phyloP scores from a whole-genome alignment of 2,329 filamentous ascomycete species.

The Fusarium sp. region DNA sequence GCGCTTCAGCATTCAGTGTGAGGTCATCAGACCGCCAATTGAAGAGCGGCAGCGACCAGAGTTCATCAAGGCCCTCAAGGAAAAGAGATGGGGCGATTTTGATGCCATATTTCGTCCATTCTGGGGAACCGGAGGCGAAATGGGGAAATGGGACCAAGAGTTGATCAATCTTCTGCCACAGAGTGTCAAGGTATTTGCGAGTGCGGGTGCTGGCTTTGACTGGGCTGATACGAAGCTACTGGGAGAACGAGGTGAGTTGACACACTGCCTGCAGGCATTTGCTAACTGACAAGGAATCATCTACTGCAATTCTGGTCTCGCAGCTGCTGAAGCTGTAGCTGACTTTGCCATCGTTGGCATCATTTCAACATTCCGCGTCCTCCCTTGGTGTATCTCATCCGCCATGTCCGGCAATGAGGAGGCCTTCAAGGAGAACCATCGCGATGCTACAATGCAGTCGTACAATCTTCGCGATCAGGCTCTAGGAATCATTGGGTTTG shows the following conservation, averaged over 20 bases:
- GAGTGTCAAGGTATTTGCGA: slow-evolving; percentile 70
- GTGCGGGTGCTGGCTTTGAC: slow-evolving; percentile 73
- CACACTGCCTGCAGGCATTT: neutral
- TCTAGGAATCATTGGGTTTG: slow-evolving; percentile 76
- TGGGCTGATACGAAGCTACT: slow-evolving; percentile 72
- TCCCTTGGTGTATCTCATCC: slow-evolving; percentile 71
- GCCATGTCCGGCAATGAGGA: slow-evolving; percentile 54
- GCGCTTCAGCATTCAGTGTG: slow-evolving; percentile 56
- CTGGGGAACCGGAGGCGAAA: slow-evolving; percentile 72
- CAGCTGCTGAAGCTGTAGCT: slow-evolving; percentile 77
- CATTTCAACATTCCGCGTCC: slow-evolving; percentile 74
- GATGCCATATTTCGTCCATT: slow-evolving; percentile 67
- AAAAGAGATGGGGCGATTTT: slow-evolving; percentile 66
- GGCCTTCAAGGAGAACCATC: slow-evolving; percentile 68
- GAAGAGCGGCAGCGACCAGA: slow-evolving; percentile 62
- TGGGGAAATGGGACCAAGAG: slow-evolving; percentile 72
- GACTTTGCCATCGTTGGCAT: slow-evolving; percentile 77
- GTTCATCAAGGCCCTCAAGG: slow-evolving; percentile 61
- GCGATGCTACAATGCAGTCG: slow-evolving; percentile 66
- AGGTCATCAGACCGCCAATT: slow-evolving; percentile 61
- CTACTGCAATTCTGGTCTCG: slow-evolving; percentile 78
- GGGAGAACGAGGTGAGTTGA: slow-evolving; percentile 64
- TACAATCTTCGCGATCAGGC: slow-evolving; percentile 70
- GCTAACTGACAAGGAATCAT: slow-evolving; percentile 60
- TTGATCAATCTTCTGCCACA: slow-evolving; percentile 65